A percentile compares a stretch with the other conserved stretches of the same genome.
phyloP scores from a whole-genome alignment of 805 yeast species.

The Kodamaea jinghongensis region DNA sequence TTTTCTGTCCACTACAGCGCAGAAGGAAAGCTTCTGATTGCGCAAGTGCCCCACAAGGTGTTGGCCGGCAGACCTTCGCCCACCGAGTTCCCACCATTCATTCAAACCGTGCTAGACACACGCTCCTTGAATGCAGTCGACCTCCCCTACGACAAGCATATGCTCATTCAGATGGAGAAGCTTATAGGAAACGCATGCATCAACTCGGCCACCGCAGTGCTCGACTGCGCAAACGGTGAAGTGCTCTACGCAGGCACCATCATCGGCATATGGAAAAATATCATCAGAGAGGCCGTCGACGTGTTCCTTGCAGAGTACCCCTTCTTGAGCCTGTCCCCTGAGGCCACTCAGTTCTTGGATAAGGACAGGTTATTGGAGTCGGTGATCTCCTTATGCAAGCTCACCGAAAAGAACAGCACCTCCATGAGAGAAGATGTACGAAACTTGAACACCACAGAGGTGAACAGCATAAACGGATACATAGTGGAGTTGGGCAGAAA shows the following conservation, averaged over 20 bases:
- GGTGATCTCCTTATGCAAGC: conserved; percentile 28
- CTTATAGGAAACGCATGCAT: conserved; percentile 78
- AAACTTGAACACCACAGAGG: conserved; percentile 61
- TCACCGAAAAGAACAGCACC: conserved; percentile 57
- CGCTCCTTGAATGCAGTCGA: conserved; percentile 24
- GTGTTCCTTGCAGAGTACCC: conserved; percentile 36
- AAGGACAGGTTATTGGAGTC: conserved; percentile 33
- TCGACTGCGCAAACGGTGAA: conserved; percentile 78
- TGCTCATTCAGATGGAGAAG: conserved; percentile 66
- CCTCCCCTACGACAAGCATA: conserved; percentile 41
- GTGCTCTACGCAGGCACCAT: conserved; percentile 43
- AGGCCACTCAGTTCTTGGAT: conserved; percentile 28
- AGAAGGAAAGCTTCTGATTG: conserved; percentile 56
- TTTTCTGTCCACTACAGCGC: conserved; percentile 61
- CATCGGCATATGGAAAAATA: conserved; percentile 30
- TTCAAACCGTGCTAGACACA: conserved; percentile 22
- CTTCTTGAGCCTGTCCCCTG: conserved; percentile 24
- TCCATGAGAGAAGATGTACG: conserved; percentile 71
- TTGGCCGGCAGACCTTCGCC: not conserved
- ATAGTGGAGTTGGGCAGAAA: conserved; percentile 54
- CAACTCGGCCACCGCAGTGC: conserved; percentile 76
- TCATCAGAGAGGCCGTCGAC: conserved; percentile 46
- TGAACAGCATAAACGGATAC: conserved; percentile 82
- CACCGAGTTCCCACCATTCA: conserved; percentile 16
- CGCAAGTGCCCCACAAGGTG: conserved; percentile 45